phyloP scores from a whole-genome alignment of 2,329 filamentous ascomycete genomes.

The Apiospora kogelbergensis region DNA sequence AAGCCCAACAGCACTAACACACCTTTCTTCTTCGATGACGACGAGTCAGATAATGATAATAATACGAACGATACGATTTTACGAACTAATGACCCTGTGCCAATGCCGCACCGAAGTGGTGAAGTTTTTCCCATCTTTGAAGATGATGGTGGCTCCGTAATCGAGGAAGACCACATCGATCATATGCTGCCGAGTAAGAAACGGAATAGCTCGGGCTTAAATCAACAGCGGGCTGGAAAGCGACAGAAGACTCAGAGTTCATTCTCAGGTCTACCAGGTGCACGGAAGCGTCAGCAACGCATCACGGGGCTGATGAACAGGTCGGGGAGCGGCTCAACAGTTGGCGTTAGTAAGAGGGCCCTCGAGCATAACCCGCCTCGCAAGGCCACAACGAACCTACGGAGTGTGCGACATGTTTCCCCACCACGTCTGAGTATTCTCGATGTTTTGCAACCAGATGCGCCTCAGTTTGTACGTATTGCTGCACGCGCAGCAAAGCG shows the following conservation, averaged over 20 bases:
- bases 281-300: slow-evolving; percentile 29
- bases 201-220: slow-evolving; percentile 30
- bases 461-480: slow-evolving; percentile 60
- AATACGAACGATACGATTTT: slow-evolving; percentile 18
- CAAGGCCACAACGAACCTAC: slow-evolving; percentile 14
- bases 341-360: slow-evolving; percentile 5
- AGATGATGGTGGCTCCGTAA: slow-evolving; percentile 38
- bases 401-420: slow-evolving; percentile 1
- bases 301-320: slow-evolving; percentile 28
- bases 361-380: slow-evolving; percentile 2
- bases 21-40: slow-evolving; percentile 42
- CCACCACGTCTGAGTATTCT: slow-evolving; percentile 58
- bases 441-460: slow-evolving; percentile 54
- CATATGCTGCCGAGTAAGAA: slow-evolving; percentile 47
- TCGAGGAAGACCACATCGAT: slow-evolving; percentile 55
- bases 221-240: slow-evolving; percentile 25
- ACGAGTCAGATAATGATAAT: slow-evolving; percentile 45
- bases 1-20: slow-evolving; percentile 27
- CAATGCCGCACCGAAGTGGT: not conserved
- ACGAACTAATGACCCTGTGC: slow-evolving; percentile 18
- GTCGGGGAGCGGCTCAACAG: slow-evolving; percentile 18
- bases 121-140: slow-evolving; percentile 23
- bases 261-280: slow-evolving; percentile 27
- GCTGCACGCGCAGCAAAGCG: slow-evolving; percentile 57
- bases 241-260: slow-evolving; percentile 33